phyloP scores from a whole-genome alignment of 2,329 filamentous ascomycete genomes.

The Neonectria punicea region DNA sequence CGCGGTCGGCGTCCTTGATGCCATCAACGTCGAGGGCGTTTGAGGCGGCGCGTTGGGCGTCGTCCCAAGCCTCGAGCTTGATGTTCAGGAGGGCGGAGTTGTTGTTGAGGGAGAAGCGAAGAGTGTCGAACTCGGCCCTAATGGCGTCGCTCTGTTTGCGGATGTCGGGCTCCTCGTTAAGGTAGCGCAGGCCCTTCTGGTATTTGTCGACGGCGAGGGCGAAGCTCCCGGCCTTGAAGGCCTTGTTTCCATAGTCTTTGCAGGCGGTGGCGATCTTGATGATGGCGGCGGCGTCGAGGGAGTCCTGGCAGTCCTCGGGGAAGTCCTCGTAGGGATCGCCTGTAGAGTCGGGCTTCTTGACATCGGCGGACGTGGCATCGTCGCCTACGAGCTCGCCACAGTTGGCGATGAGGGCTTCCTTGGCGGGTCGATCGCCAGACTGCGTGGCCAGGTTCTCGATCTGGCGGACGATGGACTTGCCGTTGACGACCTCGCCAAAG shows the following conservation, averaged over 20 bases:
- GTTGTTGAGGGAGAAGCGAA: slow-evolving; percentile 88
- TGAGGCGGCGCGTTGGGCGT: slow-evolving; percentile 75
- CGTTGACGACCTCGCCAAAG: slow-evolving; percentile 92
- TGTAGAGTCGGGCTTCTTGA: slow-evolving; percentile 78
- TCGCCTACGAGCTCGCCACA: slow-evolving; percentile 86
- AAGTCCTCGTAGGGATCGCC: slow-evolving; percentile 97
- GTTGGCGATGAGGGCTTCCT: slow-evolving; percentile 79
- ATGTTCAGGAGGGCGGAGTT: slow-evolving; percentile 88
- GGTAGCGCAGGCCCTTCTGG: slow-evolving; percentile 89
- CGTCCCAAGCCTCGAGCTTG: slow-evolving; percentile 79
- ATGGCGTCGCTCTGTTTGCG: slow-evolving; percentile 78
- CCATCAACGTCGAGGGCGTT: slow-evolving; percentile 76
- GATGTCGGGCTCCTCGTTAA: slow-evolving; percentile 83
- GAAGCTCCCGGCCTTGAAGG: slow-evolving; percentile 84
- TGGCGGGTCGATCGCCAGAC: slow-evolving; percentile 78
- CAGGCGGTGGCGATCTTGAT: slow-evolving; percentile 84
- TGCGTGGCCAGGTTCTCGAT: slow-evolving; percentile 86
- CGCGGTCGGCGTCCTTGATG: slow-evolving; percentile 80
- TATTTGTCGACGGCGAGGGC: slow-evolving; percentile 86
- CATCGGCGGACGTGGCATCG: slow-evolving; percentile 72
- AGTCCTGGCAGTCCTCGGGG: slow-evolving; percentile 80
- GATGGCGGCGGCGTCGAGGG: slow-evolving; percentile 74
- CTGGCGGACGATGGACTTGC: slow-evolving; percentile 89
- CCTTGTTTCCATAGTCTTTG: slow-evolving; percentile 92
- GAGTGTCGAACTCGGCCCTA: slow-evolving; percentile 72